Base-by-base conservation (phyloP, 768 basidiomycete species). In the Inosperma sp. region DNA sequence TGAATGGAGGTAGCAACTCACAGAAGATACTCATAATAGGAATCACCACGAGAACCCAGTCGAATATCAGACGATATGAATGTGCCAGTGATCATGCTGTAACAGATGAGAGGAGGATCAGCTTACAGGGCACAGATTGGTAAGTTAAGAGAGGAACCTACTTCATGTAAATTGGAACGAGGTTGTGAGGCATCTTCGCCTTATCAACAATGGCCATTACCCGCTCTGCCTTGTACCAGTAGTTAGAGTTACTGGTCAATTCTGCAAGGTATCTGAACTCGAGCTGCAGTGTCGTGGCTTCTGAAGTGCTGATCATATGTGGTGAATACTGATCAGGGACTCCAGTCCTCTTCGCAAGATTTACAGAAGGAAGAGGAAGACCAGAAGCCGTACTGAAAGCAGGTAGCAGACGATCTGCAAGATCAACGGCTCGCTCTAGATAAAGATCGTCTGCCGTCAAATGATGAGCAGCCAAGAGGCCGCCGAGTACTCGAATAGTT, bases 11-110 rank as follows among this genome's bases (percentile, higher is more conserved):
- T 9, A 39, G 14, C 16, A 16, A 45, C 75, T 70, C 54, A 88
- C 86, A 93, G 62, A 13, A 93, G 68, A 62, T 94, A 93, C 65
- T 95, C 94, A 62, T 96, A 98, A 69, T 84, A 97, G 2, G 90
- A 93, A 65, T 98, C 94, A 25, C 86, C 94, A 35, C 93, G 78
- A 27, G 93, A 93, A 21, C 94, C 94, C 17, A 98, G 78, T 10
- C 93, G 83, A 55, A 98, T 88, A 14, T 86, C 79, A 10, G 87
- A 83, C 21, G n/a, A n/a, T n/a, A n/a, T n/a, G n/a, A n/a, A 80
- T 68, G 16, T 82, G 65, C 53, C 72, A 80, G 51, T 69, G 60
- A 4, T 76, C 78, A 10, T 65, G n/a, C n/a, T n/a, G n/a, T n/a
- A n/a, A n/a, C n/a, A n/a, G n/a, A n/a, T n/a, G n/a, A n/a, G n/a